Evolutionary conservation across 1,284 basidiomycete species (phyloP).

Genomic region (Rhodotorula sp.): DNA sequence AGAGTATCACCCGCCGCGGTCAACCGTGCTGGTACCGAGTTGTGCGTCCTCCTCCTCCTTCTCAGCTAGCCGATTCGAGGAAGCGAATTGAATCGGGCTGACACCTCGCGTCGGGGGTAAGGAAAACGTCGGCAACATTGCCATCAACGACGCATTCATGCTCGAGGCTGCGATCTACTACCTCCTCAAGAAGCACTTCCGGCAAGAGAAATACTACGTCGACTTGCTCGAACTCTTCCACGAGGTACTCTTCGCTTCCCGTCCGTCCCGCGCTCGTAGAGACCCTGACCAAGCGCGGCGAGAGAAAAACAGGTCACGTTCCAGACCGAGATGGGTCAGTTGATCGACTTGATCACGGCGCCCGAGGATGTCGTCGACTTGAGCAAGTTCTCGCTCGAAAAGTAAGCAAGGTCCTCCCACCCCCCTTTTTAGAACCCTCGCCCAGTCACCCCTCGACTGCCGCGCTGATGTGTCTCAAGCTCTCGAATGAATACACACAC

Average conservation of each 20-base stretch:
- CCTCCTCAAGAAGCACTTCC: constrained; percentile 85
- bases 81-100: too few relatives aligned
- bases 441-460: too few relatives aligned
- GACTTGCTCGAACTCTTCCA: constrained; percentile 88
- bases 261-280: constrained; percentile 49
- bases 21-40: constrained; percentile 94
- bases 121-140: constrained; percentile 74
- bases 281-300: not conserved
- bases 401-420: constrained; percentile 53
- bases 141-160: constrained; percentile 97
- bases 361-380: constrained; percentile 87
- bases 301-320: constrained; percentile 66
- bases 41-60: constrained; percentile 46
- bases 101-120: constrained; percentile 32
- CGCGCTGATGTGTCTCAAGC: not conserved
- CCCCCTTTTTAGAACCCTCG: not conserved
- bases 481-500: not conserved
- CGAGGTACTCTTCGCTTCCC: constrained; percentile 65
- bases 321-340: constrained; percentile 93
- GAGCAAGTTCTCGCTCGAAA: constrained; percentile 73
- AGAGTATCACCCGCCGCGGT: constrained; percentile 89
- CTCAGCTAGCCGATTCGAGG: too few relatives aligned
- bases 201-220: constrained; percentile 75
- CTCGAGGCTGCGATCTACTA: constrained; percentile 91
- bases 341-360: constrained; percentile 92